Evolutionary conservation across 805 yeast genomes (phyloP), one percentile per base, ranked within the genome.

Genomic region (Wickerhamiella sergipiensis): DNA sequence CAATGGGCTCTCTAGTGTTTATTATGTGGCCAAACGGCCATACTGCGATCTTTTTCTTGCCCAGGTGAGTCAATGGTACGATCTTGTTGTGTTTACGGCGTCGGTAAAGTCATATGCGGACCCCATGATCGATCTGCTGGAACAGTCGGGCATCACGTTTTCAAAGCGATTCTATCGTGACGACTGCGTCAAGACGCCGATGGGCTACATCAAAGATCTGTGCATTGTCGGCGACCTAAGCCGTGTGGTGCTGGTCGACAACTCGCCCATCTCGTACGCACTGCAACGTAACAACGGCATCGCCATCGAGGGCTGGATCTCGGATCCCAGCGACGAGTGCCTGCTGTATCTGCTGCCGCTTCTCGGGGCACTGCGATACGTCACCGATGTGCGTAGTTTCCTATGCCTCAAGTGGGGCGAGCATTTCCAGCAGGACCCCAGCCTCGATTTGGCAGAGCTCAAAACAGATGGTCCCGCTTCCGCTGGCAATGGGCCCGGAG

Each of bases 271-370:
- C 23, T 83, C 95, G 61, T 92, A 85, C 64, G 81, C 86, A 15
- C 68, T 78, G 64, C 89, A 90, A 64, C 85, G 80, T 53, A 81
- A 81, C 57, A 92, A 92, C 61, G 98, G 95, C 1, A 82, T 92
- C 21, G 80, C 83, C 69, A 87, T 92, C 6, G 96, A 89, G 67
- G 97, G 98, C 45, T 92, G 98, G 98, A 87, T 92, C 55, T 86
- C 85, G 62, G 98, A 92, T 66, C 95, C 94, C n/a, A 77, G 82
- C 38, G 98, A 92, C 62, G 71, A 81, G 21, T 95, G 87, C 60
- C 69, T 92, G 52, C 70, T 92, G 66, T 81, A 87, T 59, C 67
- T 92, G 49, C 65, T 92, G 43, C 97, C 98, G 1, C 68, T 92
- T 61, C 68, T 87, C 43, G 77, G 80, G 59, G 81, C 90, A 24